Evolutionary conservation across 768 basidiomycete species (phyloP).

Genomic region (Mycena belliarum): DNA sequence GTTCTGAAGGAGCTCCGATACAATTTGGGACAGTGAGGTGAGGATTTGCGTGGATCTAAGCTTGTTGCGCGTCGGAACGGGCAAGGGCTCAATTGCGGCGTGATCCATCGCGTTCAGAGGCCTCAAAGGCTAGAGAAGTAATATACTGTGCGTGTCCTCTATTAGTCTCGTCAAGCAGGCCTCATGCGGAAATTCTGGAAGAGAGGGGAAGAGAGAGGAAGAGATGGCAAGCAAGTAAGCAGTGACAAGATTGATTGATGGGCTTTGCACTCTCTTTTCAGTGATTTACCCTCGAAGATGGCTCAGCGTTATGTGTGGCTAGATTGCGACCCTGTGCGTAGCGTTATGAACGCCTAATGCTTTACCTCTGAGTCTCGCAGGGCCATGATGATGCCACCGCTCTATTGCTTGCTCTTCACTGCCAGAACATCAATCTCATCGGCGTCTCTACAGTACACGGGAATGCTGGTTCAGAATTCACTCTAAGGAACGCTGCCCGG

Average conservation of each 20-base stretch:
- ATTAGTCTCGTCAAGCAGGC: too few relatives aligned
- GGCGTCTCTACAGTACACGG: constrained; percentile 92
- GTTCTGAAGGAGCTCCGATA: constrained; percentile 89
- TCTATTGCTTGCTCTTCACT: constrained; percentile 73
- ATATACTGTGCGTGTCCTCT: neutral
- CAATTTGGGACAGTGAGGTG: constrained; percentile 75
- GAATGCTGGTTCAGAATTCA: constrained; percentile 64
- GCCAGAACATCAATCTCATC: constrained; percentile 63
- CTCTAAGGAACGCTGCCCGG: constrained; percentile 72
- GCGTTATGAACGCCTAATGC: neutral
- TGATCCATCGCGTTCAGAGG: neutral
- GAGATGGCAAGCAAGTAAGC: too few relatives aligned
- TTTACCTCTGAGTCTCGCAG: constrained; percentile 35
- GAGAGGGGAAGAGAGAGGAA: too few relatives aligned
- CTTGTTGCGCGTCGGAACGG: constrained; percentile 61
- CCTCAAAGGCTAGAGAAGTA: neutral
- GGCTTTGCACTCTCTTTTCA: too few relatives aligned
- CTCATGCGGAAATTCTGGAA: too few relatives aligned
- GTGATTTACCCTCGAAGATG: constrained; percentile 8
- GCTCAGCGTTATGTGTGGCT: constrained; percentile 46
- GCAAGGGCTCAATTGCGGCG: constrained; percentile 46
- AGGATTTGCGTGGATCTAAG: constrained; percentile 85
- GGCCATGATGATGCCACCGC: constrained; percentile 91
- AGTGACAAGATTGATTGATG: too few relatives aligned
- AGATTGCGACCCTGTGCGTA: constrained; percentile 64